These are phyloP conservation scores for Carallia brachiata DNA, from an alignment of 345 rosid species.

Conservation along the genomic window DNA sequence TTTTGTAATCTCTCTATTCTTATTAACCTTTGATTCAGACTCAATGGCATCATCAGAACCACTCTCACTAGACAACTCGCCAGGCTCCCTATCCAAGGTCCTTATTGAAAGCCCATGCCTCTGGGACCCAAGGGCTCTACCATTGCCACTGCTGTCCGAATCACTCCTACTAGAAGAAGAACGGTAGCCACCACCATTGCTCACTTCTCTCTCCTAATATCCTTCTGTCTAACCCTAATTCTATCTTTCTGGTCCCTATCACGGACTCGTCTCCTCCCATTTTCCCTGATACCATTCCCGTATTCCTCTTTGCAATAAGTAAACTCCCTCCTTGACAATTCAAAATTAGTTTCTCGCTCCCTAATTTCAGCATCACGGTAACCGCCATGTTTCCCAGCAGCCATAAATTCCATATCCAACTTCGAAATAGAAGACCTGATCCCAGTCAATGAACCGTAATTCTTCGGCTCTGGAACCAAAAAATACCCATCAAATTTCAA, in stretches of 20 bases:
- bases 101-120: conserved; percentile 37
- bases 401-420: conserved; percentile 42
- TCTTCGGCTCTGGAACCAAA: background rate
- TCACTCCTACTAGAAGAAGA: conserved; percentile 61
- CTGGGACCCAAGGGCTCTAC: conserved; percentile 36
- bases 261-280: conserved; percentile 33
- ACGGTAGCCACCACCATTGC: conserved; percentile 51
- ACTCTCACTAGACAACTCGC: conserved; percentile 98
- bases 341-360: conserved; percentile 54
- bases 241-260: conserved; percentile 42
- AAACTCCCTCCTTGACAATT: conserved; percentile 46
- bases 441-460: conserved; percentile 2
- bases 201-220: conserved; percentile 63
- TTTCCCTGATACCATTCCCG: conserved; percentile 44
- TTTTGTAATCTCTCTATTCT: conserved; percentile 40
- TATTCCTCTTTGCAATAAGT: conserved; percentile 44
- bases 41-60: conserved; percentile 80
- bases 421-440: conserved; percentile 26
- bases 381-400: conserved; percentile 79
- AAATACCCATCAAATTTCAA: conserved; percentile 1
- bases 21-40: conserved; percentile 37
- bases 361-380: conserved; percentile 64
- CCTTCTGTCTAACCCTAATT: conserved; percentile 60
- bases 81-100: conserved; percentile 84
- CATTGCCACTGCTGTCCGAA: conserved; percentile 50